phyloP scores from a whole-genome alignment of 768 basidiomycete species.

The Tulasnella sp. region DNA sequence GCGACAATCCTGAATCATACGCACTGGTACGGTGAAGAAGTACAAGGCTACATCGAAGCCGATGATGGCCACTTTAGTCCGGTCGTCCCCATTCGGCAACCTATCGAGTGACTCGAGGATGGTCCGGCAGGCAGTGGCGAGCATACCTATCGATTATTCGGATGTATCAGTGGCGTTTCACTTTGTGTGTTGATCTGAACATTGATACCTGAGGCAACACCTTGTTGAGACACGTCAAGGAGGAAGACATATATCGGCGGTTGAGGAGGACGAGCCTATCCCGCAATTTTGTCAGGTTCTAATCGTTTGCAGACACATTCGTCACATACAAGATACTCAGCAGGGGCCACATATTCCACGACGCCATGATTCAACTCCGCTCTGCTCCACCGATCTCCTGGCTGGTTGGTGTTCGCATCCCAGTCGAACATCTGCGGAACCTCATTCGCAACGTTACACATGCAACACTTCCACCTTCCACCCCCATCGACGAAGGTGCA shows the following conservation, averaged over 20 bases:
- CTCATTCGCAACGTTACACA: slow-evolving; percentile 98
- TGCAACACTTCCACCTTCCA: slow-evolving; percentile 96
- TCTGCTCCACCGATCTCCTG: slow-evolving; percentile 89
- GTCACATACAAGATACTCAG: slow-evolving; percentile 81
- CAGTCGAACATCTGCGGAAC: slow-evolving; percentile 98
- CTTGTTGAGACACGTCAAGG: slow-evolving; percentile 89
- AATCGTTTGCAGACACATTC: not conserved
- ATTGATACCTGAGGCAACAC: slow-evolving; percentile 67
- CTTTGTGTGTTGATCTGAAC: not conserved
- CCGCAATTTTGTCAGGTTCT: not conserved
- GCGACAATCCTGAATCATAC: slow-evolving; percentile 24
- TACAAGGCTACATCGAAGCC: slow-evolving; percentile 88
- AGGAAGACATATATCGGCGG: slow-evolving; percentile 95
- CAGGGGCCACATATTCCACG: slow-evolving; percentile 94
- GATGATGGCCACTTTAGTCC: slow-evolving; percentile 88
- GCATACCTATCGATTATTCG: slow-evolving; percentile 58
- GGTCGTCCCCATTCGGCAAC: slow-evolving; percentile 85
- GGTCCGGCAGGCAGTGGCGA: slow-evolving; percentile 93
- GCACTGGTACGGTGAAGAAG: slow-evolving; percentile 87
- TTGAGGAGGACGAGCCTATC: slow-evolving; percentile 74
- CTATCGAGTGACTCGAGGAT: slow-evolving; percentile 92
- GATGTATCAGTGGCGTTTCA: not conserved
- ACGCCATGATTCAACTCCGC: slow-evolving; percentile 87
- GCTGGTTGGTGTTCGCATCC: slow-evolving; percentile 88
- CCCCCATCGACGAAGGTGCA: slow-evolving; percentile 98